Evolutionary conservation across 768 basidiomycete species (phyloP).

Genomic region (Pisolithus marmoratus): DNA sequence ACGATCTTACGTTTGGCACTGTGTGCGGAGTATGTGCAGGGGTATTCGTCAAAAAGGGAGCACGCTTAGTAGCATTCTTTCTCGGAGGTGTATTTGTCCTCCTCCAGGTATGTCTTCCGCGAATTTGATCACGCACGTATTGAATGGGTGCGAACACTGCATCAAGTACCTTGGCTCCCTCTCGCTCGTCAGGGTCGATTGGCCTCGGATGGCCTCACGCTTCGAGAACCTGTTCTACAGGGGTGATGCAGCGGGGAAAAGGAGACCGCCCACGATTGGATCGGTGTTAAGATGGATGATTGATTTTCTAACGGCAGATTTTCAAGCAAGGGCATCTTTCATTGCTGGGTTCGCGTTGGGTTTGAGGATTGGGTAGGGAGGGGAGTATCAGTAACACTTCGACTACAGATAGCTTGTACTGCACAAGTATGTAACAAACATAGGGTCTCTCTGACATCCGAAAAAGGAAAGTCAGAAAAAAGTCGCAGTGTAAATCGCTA

Average conservation of each 20-base stretch:
- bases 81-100: conserved; percentile 90
- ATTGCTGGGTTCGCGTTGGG: conserved; percentile 79
- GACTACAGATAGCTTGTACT: no score
- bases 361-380: conserved; percentile 64
- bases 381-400: neutral
- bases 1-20: conserved; percentile 85
- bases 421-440: neutral
- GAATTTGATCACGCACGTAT: neutral
- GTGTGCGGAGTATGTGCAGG: conserved; percentile 86
- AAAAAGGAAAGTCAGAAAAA: conserved; percentile 23
- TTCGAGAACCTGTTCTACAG: conserved; percentile 76
- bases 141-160: neutral
- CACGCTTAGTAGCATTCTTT: conserved; percentile 73
- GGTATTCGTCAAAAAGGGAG: conserved; percentile 94
- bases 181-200: conserved; percentile 74
- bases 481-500: neutral
- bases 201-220: conserved; percentile 54
- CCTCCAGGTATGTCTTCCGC: conserved; percentile 60
- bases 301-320: conserved; percentile 87
- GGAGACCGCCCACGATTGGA: conserved; percentile 55
- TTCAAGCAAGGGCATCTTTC: conserved; percentile 87
- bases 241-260: conserved; percentile 47
- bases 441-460: conserved; percentile 10
- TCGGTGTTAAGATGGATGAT: conserved; percentile 64
- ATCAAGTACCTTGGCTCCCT: conserved; percentile 72